Evolutionary conservation across 2,329 filamentous ascomycete species (phyloP).

Genomic region (Pseudogymnoascus sp.): DNA sequence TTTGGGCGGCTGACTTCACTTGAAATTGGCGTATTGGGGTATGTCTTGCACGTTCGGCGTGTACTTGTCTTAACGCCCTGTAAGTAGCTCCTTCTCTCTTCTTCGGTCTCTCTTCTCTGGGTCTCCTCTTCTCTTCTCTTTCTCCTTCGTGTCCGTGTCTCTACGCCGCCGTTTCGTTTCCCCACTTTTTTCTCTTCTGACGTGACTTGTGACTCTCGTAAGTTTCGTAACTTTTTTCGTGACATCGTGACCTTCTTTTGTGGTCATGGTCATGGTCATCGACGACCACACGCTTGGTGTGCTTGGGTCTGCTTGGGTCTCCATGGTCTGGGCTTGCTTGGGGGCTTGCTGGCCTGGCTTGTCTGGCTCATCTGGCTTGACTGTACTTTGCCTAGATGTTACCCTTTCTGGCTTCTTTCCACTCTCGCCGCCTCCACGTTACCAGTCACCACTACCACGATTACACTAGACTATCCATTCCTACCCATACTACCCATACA

Average conservation of each 20-base stretch:
- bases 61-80: background rate
- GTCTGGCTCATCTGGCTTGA: background rate
- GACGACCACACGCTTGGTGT: background rate
- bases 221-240: background rate
- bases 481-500: background rate
- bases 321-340: background rate
- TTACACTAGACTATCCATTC: background rate
- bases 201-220: conserved; percentile 1
- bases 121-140: background rate
- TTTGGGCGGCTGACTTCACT: background rate
- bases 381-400: background rate
- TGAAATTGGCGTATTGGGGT: background rate
- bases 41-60: background rate
- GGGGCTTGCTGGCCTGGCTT: background rate
- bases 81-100: background rate
- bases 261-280: background rate
- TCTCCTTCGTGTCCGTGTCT: too few relatives aligned
- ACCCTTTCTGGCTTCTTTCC: background rate
- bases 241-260: conserved; percentile 7
- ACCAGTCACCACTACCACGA: conserved; percentile 1
- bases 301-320: too few relatives aligned
- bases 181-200: conserved; percentile 8
- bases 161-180: background rate
- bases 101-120: background rate
- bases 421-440: background rate